Percentiles rank a stretch among this genome's conserved stretches.
Evolutionary conservation across 495 filamentous ascomycete species (phyloP).

Genomic region (Lasiosphaeria miniovina): DNA sequence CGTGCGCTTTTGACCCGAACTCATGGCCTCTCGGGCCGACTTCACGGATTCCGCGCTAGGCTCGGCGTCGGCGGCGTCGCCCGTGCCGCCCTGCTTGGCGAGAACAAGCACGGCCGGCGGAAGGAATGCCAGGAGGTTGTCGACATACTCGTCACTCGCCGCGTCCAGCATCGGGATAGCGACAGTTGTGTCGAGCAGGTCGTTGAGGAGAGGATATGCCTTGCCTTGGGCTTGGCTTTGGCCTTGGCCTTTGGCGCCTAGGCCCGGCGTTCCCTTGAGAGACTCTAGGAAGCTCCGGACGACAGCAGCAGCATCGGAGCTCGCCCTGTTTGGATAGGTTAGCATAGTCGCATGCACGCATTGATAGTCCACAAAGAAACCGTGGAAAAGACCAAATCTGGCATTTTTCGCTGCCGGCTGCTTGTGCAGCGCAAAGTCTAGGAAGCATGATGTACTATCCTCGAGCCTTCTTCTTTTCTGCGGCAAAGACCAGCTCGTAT

Average conservation of each 20-base stretch:
- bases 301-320: constrained; percentile 51
- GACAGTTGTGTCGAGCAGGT: constrained; percentile 72
- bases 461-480: constrained; percentile 13
- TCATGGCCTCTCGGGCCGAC: constrained; percentile 72
- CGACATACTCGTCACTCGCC: constrained; percentile 60
- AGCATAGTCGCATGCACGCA: constrained; percentile 25
- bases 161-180: constrained; percentile 75
- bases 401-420: constrained; percentile 22
- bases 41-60: constrained; percentile 62
- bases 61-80: constrained; percentile 44
- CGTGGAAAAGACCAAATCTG: constrained; percentile 14
- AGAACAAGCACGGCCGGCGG: constrained; percentile 67
- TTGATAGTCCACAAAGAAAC: constrained; percentile 1
- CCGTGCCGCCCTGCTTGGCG: constrained; percentile 59
- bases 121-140: constrained; percentile 72
- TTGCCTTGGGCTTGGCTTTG: constrained; percentile 51
- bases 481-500: constrained; percentile 14
- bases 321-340: constrained; percentile 37
- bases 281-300: constrained; percentile 88
- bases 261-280: constrained; percentile 57
- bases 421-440: constrained; percentile 19
- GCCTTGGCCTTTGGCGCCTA: constrained; percentile 38
- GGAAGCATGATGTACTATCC: constrained; percentile 34
- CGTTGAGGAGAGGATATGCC: constrained; percentile 78
- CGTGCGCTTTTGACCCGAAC: constrained; percentile 71